Evolutionary conservation across 495 filamentous ascomycete genomes (phyloP), one percentile per base, ranked within the genome.

Genomic region (Penicillium arizonense): DNA sequence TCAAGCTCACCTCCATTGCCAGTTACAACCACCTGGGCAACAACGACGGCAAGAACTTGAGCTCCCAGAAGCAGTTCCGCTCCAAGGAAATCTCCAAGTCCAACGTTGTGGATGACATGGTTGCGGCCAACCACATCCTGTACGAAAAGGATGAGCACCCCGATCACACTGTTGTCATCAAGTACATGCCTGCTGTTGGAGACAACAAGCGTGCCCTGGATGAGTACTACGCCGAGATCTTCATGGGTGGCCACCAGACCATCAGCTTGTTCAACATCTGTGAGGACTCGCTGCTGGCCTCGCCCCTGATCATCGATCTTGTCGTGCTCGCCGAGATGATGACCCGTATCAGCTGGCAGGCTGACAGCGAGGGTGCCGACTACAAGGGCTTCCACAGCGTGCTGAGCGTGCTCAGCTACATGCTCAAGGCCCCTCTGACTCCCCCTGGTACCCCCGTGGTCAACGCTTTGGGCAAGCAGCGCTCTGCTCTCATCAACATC

Each of bases 11-110:
- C 47, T 96, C 95, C 47, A 97, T 98, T 73, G 90, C 94, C 61
- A 94, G 89, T 77, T 98, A 97, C 83, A 98, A 98, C 82, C 95
- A 97, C 75, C 87, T 98, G 43, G 94, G 94, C 65, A 98, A 98
- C 81, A 98, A 98, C 67, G 94, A 98, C 68, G 94, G 94, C 78
- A 96, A 90, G 85, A 98, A 98, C 78, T 74, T 98, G 58, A 95
- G 88, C 77, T 96, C 91, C 20, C 92, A 97, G 72, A 88, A 86
- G 79, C 95, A 97, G 72, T 98, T 98, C 83, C 90, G 94, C 64
- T 96, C 91, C 71, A 98, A 98, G 85, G 94, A 98, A 76, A 98
- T 98, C 65, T 93, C 88, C 75, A 98, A 97, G 83, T 91, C 88
- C 61, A 98, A 96, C 65, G 93, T 98, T 12, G 94, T 98, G 49